Base-by-base conservation (phyloP, 2,329 filamentous ascomycete species). In the Aspergillus tamarii region DNA sequence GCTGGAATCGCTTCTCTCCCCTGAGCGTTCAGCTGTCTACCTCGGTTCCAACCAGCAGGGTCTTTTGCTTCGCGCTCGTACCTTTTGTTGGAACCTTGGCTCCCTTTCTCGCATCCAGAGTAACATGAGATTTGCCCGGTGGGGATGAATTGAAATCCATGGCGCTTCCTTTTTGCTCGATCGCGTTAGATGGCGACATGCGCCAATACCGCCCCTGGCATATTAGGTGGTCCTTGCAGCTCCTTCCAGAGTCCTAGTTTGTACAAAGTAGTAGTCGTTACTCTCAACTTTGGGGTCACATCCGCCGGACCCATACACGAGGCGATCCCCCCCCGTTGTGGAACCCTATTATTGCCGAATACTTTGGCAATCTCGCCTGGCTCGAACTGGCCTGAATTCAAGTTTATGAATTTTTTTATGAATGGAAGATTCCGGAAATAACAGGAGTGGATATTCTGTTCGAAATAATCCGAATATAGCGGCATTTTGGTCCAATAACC, bases 161-260 rank as follows among this genome's bases (percentile, higher is more conserved):
- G 60, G 55, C 34, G 60, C 26, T 7, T n/a, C 23, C 6, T 45
- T 54, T 26, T 56, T 56, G 32, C 61, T 52, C 30, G 9, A 56
- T 63, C 41, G 41, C 41, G 57, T 60, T 60, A 63, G 57, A 52
- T 32, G 57, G 21, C 59, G 61, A 63, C 61, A 58, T 60, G 61
- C 50, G 61, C 61, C 43, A n/a, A 48, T 23, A 30, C 46, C 26
- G 61, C 60, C 45, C 61, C 61, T 63, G 57, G 41, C 57, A 52
- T 46, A 46, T 46, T 26, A 54, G 43, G 45, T 61, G 53, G 46
- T 63, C 61, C 21, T 63, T 59, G 34, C 61, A 30, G 21, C 21
- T 59, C 23, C 23, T 28, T 28, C 2, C 21, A 23, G n/a, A 46
- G 21, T 21, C 43, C 43, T 41, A 36, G 30, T 52, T 36, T 59